phyloP scores from a whole-genome alignment of 768 basidiomycete species.

The Leccinum rimulosum region DNA sequence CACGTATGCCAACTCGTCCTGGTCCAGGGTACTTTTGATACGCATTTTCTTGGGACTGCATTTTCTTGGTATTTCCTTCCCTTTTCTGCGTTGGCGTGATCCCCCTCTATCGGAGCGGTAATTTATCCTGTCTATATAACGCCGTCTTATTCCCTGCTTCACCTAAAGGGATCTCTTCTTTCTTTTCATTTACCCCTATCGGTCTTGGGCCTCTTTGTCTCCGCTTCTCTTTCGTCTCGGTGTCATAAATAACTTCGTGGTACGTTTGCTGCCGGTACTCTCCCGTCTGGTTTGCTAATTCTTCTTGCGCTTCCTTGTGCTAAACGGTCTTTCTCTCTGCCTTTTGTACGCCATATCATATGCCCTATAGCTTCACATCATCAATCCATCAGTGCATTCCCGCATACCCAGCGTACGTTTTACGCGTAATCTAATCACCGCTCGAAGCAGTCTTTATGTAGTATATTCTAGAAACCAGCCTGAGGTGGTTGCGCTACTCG shows the following conservation, averaged over 20 bases:
- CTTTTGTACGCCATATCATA: slow-evolving; percentile 1
- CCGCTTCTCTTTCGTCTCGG: slow-evolving; percentile 2
- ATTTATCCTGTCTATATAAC: slow-evolving; percentile 32
- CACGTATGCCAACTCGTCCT: slow-evolving; percentile 15
- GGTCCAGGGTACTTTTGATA: slow-evolving; percentile 30
- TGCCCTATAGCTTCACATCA: slow-evolving; percentile 4
- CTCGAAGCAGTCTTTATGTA: slow-evolving; percentile 11
- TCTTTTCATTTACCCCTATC: neutral
- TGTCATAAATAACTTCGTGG: slow-evolving; percentile 4
- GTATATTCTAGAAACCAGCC: neutral
- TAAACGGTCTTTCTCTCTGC: neutral
- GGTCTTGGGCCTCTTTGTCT: slow-evolving; percentile 14
- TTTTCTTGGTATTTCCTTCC: slow-evolving; percentile 9
- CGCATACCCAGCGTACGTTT: neutral
- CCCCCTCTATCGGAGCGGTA: slow-evolving; percentile 12
- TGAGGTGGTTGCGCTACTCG: no score
- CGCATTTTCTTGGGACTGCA: slow-evolving; percentile 4
- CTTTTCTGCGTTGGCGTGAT: slow-evolving; percentile 2
- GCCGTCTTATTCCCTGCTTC: slow-evolving; percentile 11
- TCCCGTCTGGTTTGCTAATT: slow-evolving; percentile 5
- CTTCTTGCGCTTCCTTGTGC: slow-evolving; percentile 10
- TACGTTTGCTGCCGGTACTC: neutral
- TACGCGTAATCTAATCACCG: slow-evolving; percentile 1
- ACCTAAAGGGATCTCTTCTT: slow-evolving; percentile 1
- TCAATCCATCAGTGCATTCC: neutral